Base-by-base conservation (phyloP, 495 filamentous ascomycete species). In the Lophiostoma macrostomum region DNA sequence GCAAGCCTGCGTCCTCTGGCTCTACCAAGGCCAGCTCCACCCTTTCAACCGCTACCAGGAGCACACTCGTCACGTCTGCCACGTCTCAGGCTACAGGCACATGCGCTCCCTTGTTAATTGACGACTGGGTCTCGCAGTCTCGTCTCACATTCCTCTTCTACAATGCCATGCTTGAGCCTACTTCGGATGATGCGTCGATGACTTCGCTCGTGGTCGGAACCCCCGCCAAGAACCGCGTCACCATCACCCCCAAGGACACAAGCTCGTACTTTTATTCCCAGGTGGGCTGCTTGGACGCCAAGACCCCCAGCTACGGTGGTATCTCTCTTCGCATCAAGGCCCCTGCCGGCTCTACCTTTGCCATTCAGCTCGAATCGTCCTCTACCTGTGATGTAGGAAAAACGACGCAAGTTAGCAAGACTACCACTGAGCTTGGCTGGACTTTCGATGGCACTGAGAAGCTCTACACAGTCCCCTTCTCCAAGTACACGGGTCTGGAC, bases 91-190 rank as follows among this genome's bases (percentile, higher is more conserved):
- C n/a, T n/a, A 37, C 68, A 8, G 70, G 68, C 16, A 59, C 63
- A 8, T 84, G 80, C 68, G 59, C 69, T 4, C 64, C 73, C 47
- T 66, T 82, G 23, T 67, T 83, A 22, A 71, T 83, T 50, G 81
- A 84, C 40, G 81, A 84, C 69, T 84, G 76, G 71, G 71, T 69
- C 34, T 83, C 80, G 13, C 81, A 84, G 55, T 84, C 81, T 13
- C 76, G 80, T 14, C 67, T 84, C 46, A 84, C 81, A 0, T 84
- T 84, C 66, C 67, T 84, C 7, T 78, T 69, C 61, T 84, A 84
- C 69, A 84, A 84, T 60, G 74, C 80, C 31, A 56, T 83, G 67
- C 64, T 75, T 3, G 66, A 79, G 51, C 67, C 80, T n/a, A 73
- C 74, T 12, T 80, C 77, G 56, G 80, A 83, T 57, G 81, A 84